phyloP scores from a whole-genome alignment of 495 filamentous ascomycete genomes.

The Aspergillus baeticus region DNA sequence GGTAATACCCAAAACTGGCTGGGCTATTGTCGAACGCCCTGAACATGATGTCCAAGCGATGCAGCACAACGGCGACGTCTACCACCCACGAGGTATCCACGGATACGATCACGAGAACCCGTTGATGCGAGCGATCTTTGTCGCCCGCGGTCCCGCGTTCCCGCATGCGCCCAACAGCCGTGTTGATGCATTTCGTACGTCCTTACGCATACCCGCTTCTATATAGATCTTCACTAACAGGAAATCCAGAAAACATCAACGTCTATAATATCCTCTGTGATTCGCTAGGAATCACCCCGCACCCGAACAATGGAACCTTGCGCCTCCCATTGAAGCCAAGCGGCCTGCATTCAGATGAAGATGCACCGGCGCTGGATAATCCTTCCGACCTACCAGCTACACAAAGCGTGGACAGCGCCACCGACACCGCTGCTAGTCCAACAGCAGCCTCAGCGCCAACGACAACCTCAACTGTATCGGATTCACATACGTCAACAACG shows the following conservation, averaged over 20 bases:
- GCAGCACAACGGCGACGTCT: slow-evolving; percentile 58
- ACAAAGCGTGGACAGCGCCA: background rate
- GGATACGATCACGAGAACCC: slow-evolving; percentile 90
- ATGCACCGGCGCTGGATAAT: slow-evolving; percentile 29
- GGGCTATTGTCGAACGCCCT: slow-evolving; percentile 77
- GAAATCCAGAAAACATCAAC: slow-evolving; percentile 84
- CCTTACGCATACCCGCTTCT: background rate
- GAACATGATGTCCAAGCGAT: slow-evolving; percentile 71
- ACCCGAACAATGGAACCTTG: slow-evolving; percentile 84
- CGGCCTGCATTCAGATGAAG: slow-evolving; percentile 62
- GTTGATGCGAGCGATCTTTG: slow-evolving; percentile 89
- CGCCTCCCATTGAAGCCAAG: slow-evolving; percentile 70
- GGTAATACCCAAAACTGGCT: slow-evolving; percentile 88
- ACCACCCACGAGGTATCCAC: slow-evolving; percentile 77
- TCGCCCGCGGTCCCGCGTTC: slow-evolving; percentile 86
- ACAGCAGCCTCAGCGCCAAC: background rate
- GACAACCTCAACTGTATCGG: no score
- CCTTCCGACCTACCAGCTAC: slow-evolving; percentile 38
- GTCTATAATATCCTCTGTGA: slow-evolving; percentile 95
- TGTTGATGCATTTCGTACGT: slow-evolving; percentile 81
- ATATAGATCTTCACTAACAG: background rate
- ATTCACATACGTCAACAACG: background rate
- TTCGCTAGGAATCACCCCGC: slow-evolving; percentile 65
- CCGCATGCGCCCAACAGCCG: slow-evolving; percentile 78
- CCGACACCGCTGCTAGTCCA: background rate